Percentiles rank a stretch among this genome's conserved stretches.
phyloP scores from a whole-genome alignment of 352 stramenopile species.

The Pythium dissimile region DNA sequence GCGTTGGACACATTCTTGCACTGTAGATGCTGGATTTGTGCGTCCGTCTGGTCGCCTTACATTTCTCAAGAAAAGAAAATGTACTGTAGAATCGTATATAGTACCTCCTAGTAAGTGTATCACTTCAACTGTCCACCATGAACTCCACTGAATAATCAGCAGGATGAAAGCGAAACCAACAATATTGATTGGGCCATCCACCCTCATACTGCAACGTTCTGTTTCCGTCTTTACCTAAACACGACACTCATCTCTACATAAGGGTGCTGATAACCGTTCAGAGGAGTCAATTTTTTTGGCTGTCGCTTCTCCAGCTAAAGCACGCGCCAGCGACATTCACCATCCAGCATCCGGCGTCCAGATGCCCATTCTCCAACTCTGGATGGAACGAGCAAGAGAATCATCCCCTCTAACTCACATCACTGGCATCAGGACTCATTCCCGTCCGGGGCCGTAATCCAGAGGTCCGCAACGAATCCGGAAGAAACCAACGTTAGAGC shows the following conservation, averaged over 20 bases:
- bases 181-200: background rate
- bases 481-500: background rate
- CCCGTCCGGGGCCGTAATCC: background rate
- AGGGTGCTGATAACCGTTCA: background rate
- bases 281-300: background rate
- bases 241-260: background rate
- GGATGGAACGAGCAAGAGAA: background rate
- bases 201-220: background rate
- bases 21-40: background rate
- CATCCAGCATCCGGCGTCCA: background rate
- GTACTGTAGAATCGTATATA: background rate
- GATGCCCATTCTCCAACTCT: background rate
- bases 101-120: background rate
- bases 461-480: background rate
- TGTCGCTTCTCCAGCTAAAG: background rate
- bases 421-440: background rate
- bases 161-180: background rate
- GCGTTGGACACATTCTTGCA: background rate
- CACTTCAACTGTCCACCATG: background rate
- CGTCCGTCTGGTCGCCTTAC: background rate
- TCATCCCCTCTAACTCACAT: background rate
- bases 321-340: background rate
- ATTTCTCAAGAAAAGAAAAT: background rate
- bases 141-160: background rate
- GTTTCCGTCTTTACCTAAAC: background rate